phyloP scores from a whole-genome alignment of 331 rosid species.

The Spiraea crenata region DNA sequence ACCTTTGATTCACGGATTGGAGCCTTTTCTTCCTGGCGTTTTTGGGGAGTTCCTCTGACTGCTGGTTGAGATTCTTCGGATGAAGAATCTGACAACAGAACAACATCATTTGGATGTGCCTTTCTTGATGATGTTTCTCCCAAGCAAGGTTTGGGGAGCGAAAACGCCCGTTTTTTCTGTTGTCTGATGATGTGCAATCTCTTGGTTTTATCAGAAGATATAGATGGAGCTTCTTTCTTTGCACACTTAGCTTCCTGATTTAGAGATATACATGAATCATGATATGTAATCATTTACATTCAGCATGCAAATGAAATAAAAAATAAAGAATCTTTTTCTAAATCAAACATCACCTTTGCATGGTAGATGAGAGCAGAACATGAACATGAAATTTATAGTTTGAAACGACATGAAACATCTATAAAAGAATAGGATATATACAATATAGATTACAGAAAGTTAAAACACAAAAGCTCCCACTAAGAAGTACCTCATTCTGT shows the following conservation, averaged over 20 bases:
- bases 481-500: slow-evolving; percentile 43
- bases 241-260: not conserved
- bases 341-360: not conserved
- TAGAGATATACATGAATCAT: too few species aligned
- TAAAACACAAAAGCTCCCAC: too few species aligned
- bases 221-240: slow-evolving; percentile 4
- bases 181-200: not conserved
- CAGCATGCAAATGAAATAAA: not conserved
- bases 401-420: too few species aligned
- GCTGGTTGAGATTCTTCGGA: not conserved
- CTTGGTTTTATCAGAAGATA: not conserved
- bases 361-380: not conserved
- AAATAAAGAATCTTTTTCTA: not conserved
- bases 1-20: not conserved
- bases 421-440: too few species aligned
- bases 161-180: slow-evolving; percentile 8
- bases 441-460: too few species aligned
- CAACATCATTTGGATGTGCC: not conserved
- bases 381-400: not conserved
- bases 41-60: not conserved
- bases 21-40: not conserved
- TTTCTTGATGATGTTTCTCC: not conserved
- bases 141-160: not conserved
- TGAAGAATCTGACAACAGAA: not conserved
- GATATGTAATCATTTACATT: not conserved